Percentiles rank a stretch among this genome's conserved stretches.
Evolutionary conservation across 345 rosid species (phyloP).

Genomic region (Erodium maritimum): DNA sequence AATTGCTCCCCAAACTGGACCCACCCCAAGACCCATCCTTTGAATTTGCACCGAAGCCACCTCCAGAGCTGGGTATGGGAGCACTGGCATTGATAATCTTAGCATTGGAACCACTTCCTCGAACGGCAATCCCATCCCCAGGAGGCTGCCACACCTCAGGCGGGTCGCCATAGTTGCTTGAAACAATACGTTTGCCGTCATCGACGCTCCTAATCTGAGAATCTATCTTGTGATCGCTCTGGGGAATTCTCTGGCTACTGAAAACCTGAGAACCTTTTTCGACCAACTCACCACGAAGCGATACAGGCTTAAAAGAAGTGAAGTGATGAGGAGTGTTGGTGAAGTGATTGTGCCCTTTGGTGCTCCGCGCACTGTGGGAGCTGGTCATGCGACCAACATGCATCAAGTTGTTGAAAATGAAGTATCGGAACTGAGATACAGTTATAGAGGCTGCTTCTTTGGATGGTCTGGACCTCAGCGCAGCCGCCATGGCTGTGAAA

Average conservation of each 20-base stretch:
- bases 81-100: background rate
- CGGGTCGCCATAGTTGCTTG: constrained; percentile 69
- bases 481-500: constrained; percentile 47
- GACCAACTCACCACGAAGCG: constrained; percentile 41
- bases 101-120: constrained; percentile 17
- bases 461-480: constrained; percentile 53
- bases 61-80: constrained; percentile 3
- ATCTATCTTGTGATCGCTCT: constrained; percentile 1
- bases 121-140: constrained; percentile 58
- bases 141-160: constrained; percentile 99
- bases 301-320: constrained; percentile 49
- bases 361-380: constrained; percentile 25
- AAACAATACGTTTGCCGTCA: constrained; percentile 17
- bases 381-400: constrained; percentile 35
- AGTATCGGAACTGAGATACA: constrained; percentile 53
- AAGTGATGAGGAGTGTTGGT: constrained; percentile 30
- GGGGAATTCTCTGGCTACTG: constrained; percentile 19
- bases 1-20: constrained; percentile 70
- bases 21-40: constrained; percentile 92
- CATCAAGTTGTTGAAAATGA: constrained; percentile 30
- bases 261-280: constrained; percentile 32
- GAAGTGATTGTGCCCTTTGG: constrained; percentile 43
- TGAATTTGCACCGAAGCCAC: constrained; percentile 19
- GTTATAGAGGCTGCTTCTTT: constrained; percentile 50
- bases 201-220: background rate